Evolutionary conservation across 2,329 filamentous ascomycete genomes (phyloP).

Genomic region (Fusarium protoensiforme): DNA sequence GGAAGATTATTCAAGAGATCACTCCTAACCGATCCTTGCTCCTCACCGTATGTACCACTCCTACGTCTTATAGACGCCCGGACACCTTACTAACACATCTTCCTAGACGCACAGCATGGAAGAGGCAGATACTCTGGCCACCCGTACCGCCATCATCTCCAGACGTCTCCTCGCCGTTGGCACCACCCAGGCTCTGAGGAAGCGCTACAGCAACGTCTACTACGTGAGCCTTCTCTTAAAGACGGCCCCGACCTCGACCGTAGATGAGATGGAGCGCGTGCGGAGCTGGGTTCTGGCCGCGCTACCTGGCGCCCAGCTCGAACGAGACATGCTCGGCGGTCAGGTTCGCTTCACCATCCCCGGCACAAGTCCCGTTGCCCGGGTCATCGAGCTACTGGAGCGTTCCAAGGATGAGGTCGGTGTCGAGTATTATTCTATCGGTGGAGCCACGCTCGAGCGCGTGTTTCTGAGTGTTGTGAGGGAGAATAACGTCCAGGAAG

Average conservation of each 20-base stretch:
- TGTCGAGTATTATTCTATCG: conserved; percentile 74
- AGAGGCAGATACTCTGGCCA: conserved; percentile 85
- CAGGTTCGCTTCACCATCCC: conserved; percentile 54
- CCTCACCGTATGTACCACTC: conserved; percentile 63
- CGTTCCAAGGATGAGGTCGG: conserved; percentile 65
- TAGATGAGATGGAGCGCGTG: conserved; percentile 66
- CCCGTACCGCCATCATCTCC: conserved; percentile 63
- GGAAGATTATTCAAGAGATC: conserved; percentile 80
- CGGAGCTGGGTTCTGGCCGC: conserved; percentile 63
- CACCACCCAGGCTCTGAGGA: conserved; percentile 66
- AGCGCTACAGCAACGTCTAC: conserved; percentile 70
- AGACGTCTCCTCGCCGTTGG: conserved; percentile 67
- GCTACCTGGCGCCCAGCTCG: conserved; percentile 66
- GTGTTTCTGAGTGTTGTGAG: conserved; percentile 75
- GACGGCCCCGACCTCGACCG: conserved; percentile 66
- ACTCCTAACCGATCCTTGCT: conserved; percentile 78
- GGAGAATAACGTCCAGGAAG: background rate
- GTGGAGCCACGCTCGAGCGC: conserved; percentile 74
- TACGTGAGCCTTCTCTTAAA: conserved; percentile 71
- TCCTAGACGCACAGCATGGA: conserved; percentile 85
- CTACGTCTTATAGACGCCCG: background rate
- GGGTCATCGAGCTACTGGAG: conserved; percentile 62
- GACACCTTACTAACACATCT: background rate
- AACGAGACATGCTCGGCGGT: conserved; percentile 69
- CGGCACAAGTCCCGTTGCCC: conserved; percentile 38